Conservation (phyloP, 768 basidiomycete genomes). For the Mycena haematopus region DNA sequence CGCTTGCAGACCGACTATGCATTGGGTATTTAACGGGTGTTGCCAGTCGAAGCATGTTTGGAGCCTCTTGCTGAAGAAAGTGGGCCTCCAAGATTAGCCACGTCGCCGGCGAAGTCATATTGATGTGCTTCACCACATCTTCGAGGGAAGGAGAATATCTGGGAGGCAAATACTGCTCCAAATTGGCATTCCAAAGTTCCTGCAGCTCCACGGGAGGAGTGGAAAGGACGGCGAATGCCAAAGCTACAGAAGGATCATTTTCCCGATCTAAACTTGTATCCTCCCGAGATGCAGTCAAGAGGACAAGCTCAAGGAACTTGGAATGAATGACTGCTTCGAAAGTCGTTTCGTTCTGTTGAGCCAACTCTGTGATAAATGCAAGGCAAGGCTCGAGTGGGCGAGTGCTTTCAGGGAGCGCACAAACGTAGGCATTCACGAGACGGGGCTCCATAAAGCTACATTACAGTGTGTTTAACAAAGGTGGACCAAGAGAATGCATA, state of each 20-base stretch:
- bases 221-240: slow-evolving; percentile 2
- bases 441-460: slow-evolving; percentile 15
- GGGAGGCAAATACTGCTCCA: slow-evolving; percentile 21
- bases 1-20: slow-evolving; percentile 8
- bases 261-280: not conserved
- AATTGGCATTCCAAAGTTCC: slow-evolving; percentile 7
- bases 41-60: not conserved
- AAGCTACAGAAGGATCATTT: not conserved
- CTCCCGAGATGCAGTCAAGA: slow-evolving; percentile 6
- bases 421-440: slow-evolving; percentile 8
- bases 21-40: slow-evolving; percentile 10
- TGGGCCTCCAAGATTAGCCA: slow-evolving; percentile 16
- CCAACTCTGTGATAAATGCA: slow-evolving; percentile 18
- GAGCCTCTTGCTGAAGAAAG: slow-evolving; percentile 18
- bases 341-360: slow-evolving; percentile 5
- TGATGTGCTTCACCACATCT: slow-evolving; percentile 11
- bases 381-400: slow-evolving; percentile 1
- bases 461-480: no score
- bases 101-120: slow-evolving; percentile 1
- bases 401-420: not conserved
- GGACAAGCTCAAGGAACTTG: slow-evolving; percentile 20
- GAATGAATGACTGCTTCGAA: slow-evolving; percentile 19
- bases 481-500: not conserved
- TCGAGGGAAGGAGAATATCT: slow-evolving; percentile 1
- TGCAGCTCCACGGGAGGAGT: not conserved